These are phyloP conservation scores for Fusarium sp. DNA, from an alignment of 2,329 filamentous ascomycete genomes.

Conservation along the genomic window DNA sequence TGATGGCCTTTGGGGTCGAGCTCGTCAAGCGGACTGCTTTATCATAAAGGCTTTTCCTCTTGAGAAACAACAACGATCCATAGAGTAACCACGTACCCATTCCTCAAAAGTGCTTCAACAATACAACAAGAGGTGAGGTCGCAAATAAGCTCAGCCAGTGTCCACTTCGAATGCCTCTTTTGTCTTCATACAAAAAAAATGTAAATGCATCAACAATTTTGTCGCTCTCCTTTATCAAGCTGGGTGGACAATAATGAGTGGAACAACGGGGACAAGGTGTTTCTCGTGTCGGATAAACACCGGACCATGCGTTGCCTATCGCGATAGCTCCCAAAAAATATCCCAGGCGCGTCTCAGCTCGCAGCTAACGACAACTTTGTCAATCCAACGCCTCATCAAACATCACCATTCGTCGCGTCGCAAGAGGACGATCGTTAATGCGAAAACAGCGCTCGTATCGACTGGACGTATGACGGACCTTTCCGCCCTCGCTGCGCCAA, in stretches of 20 bases:
- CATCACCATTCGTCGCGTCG: slow-evolving; percentile 24
- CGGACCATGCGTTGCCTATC: slow-evolving; percentile 34
- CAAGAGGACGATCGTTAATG: slow-evolving; percentile 19
- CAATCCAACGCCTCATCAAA: slow-evolving; percentile 28
- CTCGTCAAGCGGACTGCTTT: not conserved
- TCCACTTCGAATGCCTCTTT: not conserved
- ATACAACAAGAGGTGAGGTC: not conserved
- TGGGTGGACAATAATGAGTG: not conserved
- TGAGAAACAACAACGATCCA: not conserved
- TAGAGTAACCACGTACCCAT: not conserved
- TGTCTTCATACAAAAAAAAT: not conserved
- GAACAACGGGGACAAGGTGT: not conserved
- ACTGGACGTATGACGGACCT: slow-evolving; percentile 13
- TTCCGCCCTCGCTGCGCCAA: slow-evolving; percentile 19
- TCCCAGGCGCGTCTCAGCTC: slow-evolving; percentile 37
- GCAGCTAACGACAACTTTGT: slow-evolving; percentile 29
- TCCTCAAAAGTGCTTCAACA: not conserved
- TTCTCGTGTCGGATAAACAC: slow-evolving; percentile 35
- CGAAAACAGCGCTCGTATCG: slow-evolving; percentile 10
- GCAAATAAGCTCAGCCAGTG: not conserved
- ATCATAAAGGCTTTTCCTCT: not conserved
- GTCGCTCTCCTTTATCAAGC: not conserved
- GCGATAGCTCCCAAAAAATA: slow-evolving; percentile 46
- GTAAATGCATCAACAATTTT: not conserved
- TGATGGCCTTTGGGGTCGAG: not conserved